These are phyloP conservation scores for Euphorbia schlechtendalii DNA, from an alignment of 441 rosid species.

Conservation along the genomic window DNA sequence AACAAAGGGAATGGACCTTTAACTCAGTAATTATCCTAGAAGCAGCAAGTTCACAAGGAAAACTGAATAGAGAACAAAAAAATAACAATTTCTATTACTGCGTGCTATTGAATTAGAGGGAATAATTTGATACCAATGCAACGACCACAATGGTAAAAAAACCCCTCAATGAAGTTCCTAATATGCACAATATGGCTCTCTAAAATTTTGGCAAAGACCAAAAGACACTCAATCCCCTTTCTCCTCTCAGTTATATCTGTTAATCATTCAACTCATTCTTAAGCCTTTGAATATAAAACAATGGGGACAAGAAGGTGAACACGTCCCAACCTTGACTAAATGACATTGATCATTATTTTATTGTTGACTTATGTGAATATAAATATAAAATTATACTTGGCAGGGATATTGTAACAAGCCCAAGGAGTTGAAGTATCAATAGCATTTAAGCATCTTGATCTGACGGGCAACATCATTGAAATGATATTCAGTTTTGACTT, in stretches of 20 bases:
- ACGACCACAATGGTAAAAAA: not conserved
- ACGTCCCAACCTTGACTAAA: not conserved
- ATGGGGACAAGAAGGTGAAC: not conserved
- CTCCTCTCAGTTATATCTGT: no score
- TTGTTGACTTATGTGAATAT: not conserved
- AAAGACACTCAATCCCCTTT: not conserved
- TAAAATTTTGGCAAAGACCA: constrained; percentile 8
- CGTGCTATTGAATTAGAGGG: not conserved
- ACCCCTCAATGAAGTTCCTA: not conserved
- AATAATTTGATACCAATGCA: not conserved
- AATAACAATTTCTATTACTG: not conserved
- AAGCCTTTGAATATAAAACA: no score
- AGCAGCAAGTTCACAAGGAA: not conserved
- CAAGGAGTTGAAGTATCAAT: not conserved
- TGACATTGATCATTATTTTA: not conserved
- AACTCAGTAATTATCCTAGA: not conserved
- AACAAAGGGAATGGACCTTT: not conserved
- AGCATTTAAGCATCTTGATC: not conserved
- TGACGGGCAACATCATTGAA: not conserved
- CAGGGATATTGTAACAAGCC: not conserved
- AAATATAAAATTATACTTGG: not conserved
- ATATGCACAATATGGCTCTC: constrained; percentile 11
- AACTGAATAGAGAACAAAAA: not conserved
- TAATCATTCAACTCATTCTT: no score
- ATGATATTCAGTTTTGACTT: not conserved